Base-by-base conservation (phyloP, 164 flowering plant genomes). In the Platanus orientalis region DNA sequence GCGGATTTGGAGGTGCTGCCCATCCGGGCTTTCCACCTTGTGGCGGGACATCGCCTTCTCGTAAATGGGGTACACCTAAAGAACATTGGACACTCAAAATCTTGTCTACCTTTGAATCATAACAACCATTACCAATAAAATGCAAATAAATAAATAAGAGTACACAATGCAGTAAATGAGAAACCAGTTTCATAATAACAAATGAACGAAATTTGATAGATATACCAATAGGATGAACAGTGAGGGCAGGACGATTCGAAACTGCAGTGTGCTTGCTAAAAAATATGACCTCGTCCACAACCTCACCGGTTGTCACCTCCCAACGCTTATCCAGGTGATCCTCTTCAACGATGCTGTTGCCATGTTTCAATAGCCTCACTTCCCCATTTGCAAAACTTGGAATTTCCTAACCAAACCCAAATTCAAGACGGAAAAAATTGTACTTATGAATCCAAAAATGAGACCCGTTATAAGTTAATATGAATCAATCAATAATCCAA, bases 191-290 rank as follows among this genome's bases (percentile, higher is more conserved):
- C 4, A 1, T 7, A 54, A 25, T 34, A 2, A 11, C 51, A 32
- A 2, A 13, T 10, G 14, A 53, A 44, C 13, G 10, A n/a, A 24
- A 19, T n/a, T n/a, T n/a, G n/a, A n/a, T n/a, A n/a, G n/a, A n/a
- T 20, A 17, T 79, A 90, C 97, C 98, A n/a, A 87, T 94, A 0
- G 97, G 97, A 61, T 94, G 93, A 62, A 94, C 72, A 5, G 97
- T 94, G 62, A 94, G 87, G 3, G 97, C 93, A 20, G 95, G 97
- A 13, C 89, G 90, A 42, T 78, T 85, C 1, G 98, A 86, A 24
- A 74, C 96, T 26, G 97, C 95, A 7, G 81, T 84, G 74, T 94
- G 98, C 61, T 70, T 79, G 71, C 97, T 89, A 17, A 94, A 77
- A 64, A 94, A 94, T 3, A 94, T 84, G 51, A 88, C 73, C 61